These are phyloP conservation scores for Pichia sp. DNA, from an alignment of 1,139 yeast species.

Conservation along the genomic window DNA sequence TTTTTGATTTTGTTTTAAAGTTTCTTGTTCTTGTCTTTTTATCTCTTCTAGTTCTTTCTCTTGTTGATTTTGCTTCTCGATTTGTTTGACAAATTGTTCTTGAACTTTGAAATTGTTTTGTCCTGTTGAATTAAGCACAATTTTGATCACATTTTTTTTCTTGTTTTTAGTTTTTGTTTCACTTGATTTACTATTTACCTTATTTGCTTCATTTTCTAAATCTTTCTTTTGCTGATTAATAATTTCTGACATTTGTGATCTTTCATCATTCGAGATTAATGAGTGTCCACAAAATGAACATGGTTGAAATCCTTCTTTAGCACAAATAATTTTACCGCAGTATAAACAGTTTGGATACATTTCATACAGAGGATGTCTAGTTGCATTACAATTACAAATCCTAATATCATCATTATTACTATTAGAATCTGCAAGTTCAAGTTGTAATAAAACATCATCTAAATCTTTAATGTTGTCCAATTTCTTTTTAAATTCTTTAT, in stretches of 20 bases:
- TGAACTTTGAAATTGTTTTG: slow-evolving; percentile 63
- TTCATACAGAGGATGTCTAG: slow-evolving; percentile 80
- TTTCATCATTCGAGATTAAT: slow-evolving; percentile 55
- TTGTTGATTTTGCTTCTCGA: slow-evolving; percentile 33
- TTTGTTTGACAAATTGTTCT: slow-evolving; percentile 51
- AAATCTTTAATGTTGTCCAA: slow-evolving; percentile 50
- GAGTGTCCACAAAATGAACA: slow-evolving; percentile 78
- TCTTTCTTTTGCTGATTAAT: slow-evolving; percentile 45
- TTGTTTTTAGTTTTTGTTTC: slow-evolving; percentile 14
- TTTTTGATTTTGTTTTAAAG: slow-evolving; percentile 35
- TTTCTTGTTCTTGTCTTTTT: slow-evolving; percentile 35
- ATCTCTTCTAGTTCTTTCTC: slow-evolving; percentile 33
- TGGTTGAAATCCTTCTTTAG: slow-evolving; percentile 79
- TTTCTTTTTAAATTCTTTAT: slow-evolving; percentile 19
- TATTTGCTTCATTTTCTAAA: slow-evolving; percentile 26
- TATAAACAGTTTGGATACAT: slow-evolving; percentile 89
- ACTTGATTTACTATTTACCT: slow-evolving; percentile 9
- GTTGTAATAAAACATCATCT: slow-evolving; percentile 43
- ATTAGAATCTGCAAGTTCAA: slow-evolving; percentile 28
- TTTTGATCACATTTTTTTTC: slow-evolving; percentile 40
- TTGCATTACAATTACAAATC: slow-evolving; percentile 75
- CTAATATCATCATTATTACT: slow-evolving; percentile 15
- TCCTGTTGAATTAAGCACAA: slow-evolving; percentile 53
- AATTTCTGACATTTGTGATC: slow-evolving; percentile 48
- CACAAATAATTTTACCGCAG: slow-evolving; percentile 92